Percentiles rank a stretch among this genome's conserved stretches.
Conservation (phyloP, 2,329 filamentous ascomycete genomes). For the Tolypocladium ovalisporum region DNA sequence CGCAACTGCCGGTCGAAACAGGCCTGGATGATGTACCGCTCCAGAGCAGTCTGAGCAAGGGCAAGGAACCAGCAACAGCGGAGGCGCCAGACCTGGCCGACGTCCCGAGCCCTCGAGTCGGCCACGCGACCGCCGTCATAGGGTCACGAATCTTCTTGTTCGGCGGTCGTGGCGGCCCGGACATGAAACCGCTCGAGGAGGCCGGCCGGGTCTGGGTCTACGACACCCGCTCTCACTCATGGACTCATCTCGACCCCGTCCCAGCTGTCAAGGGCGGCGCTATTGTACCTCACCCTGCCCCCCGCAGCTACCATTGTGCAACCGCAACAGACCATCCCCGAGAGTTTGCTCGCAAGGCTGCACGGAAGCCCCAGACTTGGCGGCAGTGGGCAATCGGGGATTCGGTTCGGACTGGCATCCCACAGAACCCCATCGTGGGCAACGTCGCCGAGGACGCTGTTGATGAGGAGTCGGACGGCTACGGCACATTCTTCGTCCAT, state of each 20-base stretch:
- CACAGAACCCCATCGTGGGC: constrained; percentile 48
- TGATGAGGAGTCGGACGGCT: constrained; percentile 50
- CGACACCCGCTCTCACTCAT: constrained; percentile 50
- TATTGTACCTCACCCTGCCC: constrained; percentile 38
- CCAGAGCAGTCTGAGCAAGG: constrained; percentile 22
- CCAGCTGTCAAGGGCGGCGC: constrained; percentile 29
- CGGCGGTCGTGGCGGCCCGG: constrained; percentile 62
- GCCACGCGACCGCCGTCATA: constrained; percentile 60
- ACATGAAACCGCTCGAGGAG: constrained; percentile 64
- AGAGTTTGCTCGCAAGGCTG: constrained; percentile 29
- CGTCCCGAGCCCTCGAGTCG: constrained; percentile 58
- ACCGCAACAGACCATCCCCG: constrained; percentile 46
- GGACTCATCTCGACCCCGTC: constrained; percentile 53
- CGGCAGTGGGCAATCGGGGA: constrained; percentile 46
- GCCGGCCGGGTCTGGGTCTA: constrained; percentile 66
- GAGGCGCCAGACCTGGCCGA: constrained; percentile 21
- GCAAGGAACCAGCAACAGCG: constrained; percentile 22
- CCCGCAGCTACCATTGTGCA: constrained; percentile 62
- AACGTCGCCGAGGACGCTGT: constrained; percentile 45
- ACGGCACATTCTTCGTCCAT: constrained; percentile 63
- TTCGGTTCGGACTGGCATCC: constrained; percentile 41
- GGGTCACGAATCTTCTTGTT: constrained; percentile 67
- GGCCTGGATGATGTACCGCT: constrained; percentile 32
- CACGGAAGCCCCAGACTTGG: constrained; percentile 33
- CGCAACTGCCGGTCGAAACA: constrained; percentile 15